These are phyloP conservation scores for Cyclostephanos invisitatus DNA, from an alignment of 108 stramenopile genomes.

Conservation along the genomic window DNA sequence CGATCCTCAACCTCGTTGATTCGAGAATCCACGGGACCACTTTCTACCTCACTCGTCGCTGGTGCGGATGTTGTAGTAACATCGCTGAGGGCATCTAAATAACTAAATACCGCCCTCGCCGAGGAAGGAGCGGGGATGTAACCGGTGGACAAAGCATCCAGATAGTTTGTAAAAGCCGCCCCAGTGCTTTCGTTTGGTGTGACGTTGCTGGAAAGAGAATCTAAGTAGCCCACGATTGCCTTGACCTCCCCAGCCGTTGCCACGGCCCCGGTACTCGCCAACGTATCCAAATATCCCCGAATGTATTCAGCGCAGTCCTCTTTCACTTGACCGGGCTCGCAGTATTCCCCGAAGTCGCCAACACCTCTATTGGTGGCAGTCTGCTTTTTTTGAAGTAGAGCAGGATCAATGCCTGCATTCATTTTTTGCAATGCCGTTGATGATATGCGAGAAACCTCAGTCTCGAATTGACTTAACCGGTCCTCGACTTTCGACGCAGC, in stretches of 20 bases:
- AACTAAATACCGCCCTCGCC: slow-evolving; percentile 45
- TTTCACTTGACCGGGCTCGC: slow-evolving; percentile 37
- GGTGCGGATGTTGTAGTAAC: background rate
- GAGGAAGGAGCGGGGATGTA: slow-evolving; percentile 32
- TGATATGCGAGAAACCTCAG: slow-evolving; percentile 1
- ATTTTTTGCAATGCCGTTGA: background rate
- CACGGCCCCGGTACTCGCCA: slow-evolving; percentile 33
- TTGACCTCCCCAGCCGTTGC: slow-evolving; percentile 28
- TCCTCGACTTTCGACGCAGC: slow-evolving; percentile 4
- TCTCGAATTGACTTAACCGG: slow-evolving; percentile 6
- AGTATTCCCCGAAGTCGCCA: slow-evolving; percentile 35
- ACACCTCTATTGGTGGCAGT: background rate
- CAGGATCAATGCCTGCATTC: slow-evolving; percentile 1
- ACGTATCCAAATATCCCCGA: slow-evolving; percentile 37
- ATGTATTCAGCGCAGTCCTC: slow-evolving; percentile 35
- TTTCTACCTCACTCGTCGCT: background rate
- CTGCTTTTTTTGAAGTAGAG: background rate
- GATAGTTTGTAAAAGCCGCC: slow-evolving; percentile 43
- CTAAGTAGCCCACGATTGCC: slow-evolving; percentile 50
- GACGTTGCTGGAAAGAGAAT: slow-evolving; percentile 31
- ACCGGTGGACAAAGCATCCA: slow-evolving; percentile 46
- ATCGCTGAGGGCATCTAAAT: slow-evolving; percentile 33
- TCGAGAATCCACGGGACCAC: slow-evolving; percentile 15
- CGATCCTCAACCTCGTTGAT: slow-evolving; percentile 38
- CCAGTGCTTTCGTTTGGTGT: slow-evolving; percentile 17